A percentile compares a stretch with the other conserved stretches of the same genome.
Conservation (phyloP, 768 basidiomycete genomes). For the Suillus fuscotomentosus region DNA sequence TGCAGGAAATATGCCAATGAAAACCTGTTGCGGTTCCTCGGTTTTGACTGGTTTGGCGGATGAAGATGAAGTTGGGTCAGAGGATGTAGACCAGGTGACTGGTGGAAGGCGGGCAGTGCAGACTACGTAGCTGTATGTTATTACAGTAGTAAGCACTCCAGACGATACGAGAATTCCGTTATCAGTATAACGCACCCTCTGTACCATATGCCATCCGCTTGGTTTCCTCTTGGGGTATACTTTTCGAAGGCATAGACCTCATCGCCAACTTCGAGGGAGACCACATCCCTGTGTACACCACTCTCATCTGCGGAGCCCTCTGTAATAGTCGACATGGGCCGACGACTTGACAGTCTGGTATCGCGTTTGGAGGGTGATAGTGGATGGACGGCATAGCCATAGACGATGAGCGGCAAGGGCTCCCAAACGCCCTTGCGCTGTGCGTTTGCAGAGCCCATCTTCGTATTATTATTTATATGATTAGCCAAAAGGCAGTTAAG, state of each 20-base stretch:
- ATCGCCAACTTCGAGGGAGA: constrained; percentile 90
- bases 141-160: background rate
- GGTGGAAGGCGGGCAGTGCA: constrained; percentile 72
- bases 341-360: constrained; percentile 53
- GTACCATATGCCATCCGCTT: constrained; percentile 85
- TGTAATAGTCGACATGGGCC: constrained; percentile 41
- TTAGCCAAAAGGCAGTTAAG: background rate
- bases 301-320: constrained; percentile 58
- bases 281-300: constrained; percentile 68
- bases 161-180: constrained; percentile 1
- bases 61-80: constrained; percentile 53
- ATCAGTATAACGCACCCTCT: constrained; percentile 68
- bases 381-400: constrained; percentile 89
- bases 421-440: constrained; percentile 54
- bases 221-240: constrained; percentile 71
- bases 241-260: constrained; percentile 97
- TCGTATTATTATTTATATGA: background rate
- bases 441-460: constrained; percentile 20
- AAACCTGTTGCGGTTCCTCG: constrained; percentile 83
- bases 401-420: constrained; percentile 73
- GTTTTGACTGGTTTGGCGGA: constrained; percentile 52
- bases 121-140: constrained; percentile 69
- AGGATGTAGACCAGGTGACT: constrained; percentile 57
- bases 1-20: constrained; percentile 92
- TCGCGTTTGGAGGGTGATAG: constrained; percentile 74